Evolutionary conservation across 1,284 basidiomycete species (phyloP), one percentile per base, ranked within the genome.

Genomic region (Heterobasidion parviporum): DNA sequence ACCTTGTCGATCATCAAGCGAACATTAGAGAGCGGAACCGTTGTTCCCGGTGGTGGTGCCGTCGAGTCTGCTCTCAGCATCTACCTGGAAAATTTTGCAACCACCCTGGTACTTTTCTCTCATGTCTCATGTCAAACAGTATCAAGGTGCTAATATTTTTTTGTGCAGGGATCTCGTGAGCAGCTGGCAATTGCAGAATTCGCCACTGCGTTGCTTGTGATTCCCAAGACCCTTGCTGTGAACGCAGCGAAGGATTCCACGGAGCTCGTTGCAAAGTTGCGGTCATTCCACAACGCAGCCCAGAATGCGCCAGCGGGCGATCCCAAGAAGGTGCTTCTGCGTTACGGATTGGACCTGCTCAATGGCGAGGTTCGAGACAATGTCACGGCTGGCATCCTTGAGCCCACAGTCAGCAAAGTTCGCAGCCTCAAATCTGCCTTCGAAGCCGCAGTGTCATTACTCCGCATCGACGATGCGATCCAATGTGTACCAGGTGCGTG

Each of bases 191-290:
- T 99, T 65, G 97, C 96, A 41, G 97, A 99, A 71, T 99, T 99
- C 69, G 96, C 97, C 38, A 81, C 83, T 63, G 92, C 97, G 4
- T 80, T 99, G 54, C 79, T 99, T 45, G 84, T 95, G 16, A 99
- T 99, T 64, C 95, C 96, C 59, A 99, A 99, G 76, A 94, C 90
- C 20, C 86, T 99, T 20, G 90, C 97, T 1, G 92, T 98, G 60
- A 99, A 99, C 69, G 97, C 97, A 36, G 97, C 95, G 45, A 98
- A 99, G 71, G 97, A 99, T 72, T 94, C 94, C 51, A 99, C 96
- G 2, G 94, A 98, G 57, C 83, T 99, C 32, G 94, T 99, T 46
- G 95, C 97, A 54, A 98, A 98, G 74, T 79, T 99, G 55, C 86
- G 97, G 50, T 90, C 96, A 8, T 99, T 96, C 75, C 95, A 99